Conservation (phyloP, 352 stramenopile species). For the Phytopythium litorale region DNA sequence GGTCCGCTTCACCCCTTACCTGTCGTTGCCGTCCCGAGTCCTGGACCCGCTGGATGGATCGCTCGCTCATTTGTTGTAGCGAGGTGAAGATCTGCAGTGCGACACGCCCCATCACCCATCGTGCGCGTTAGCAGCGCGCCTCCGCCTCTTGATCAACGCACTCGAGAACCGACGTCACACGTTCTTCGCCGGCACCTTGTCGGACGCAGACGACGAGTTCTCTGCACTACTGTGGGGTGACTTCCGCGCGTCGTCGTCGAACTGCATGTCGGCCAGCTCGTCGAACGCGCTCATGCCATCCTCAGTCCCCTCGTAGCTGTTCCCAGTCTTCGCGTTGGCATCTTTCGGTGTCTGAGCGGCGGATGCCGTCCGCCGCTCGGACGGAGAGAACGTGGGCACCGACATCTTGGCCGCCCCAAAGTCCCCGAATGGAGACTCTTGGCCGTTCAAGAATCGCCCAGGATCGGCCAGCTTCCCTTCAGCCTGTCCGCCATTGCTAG, state of each 20-base stretch:
- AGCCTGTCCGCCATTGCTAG: neutral
- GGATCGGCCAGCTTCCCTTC: neutral
- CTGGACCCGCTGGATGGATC: neutral
- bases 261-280: neutral
- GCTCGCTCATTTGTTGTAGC: neutral
- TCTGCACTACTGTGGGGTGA: neutral
- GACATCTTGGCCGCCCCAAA: neutral
- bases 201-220: neutral
- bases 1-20: neutral
- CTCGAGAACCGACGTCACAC: neutral
- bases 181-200: neutral
- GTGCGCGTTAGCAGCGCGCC: neutral
- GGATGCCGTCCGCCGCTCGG: conserved; percentile 4
- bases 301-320: neutral
- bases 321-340: neutral
- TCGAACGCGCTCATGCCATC: conserved; percentile 2
- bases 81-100: neutral
- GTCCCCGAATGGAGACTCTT: conserved; percentile 7
- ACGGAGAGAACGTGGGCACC: conserved; percentile 5
- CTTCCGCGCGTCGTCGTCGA: conserved; percentile 4
- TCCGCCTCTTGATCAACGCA: neutral
- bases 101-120: neutral
- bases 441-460: conserved; percentile 5
- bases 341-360: neutral
- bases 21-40: neutral